Evolutionary conservation across 768 basidiomycete genomes (phyloP).

Genomic region (Calocybe cyanea): DNA sequence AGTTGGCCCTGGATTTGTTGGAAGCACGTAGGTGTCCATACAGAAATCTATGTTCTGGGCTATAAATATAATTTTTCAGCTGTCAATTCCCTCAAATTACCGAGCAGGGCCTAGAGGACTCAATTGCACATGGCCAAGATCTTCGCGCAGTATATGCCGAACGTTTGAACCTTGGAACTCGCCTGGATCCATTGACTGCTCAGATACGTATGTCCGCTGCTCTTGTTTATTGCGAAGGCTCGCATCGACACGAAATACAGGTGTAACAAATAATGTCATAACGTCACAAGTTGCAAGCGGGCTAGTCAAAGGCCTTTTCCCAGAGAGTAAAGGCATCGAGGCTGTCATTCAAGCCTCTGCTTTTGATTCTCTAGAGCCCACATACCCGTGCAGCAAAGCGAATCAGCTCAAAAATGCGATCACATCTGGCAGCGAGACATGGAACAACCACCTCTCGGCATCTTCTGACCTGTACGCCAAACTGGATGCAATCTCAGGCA

Average conservation of each 20-base stretch:
- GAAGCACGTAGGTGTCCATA: conserved; percentile 36
- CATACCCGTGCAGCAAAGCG: conserved; percentile 38
- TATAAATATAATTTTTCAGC: conserved; percentile 17
- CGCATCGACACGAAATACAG: conserved; percentile 16
- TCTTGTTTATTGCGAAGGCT: not conserved
- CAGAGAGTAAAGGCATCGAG: conserved; percentile 26
- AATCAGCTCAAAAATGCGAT: conserved; percentile 28
- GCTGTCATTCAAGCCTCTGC: conserved; percentile 35
- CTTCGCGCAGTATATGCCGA: conserved; percentile 41
- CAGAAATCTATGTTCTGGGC: not conserved
- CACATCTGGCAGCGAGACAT: conserved; percentile 36
- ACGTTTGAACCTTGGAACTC: conserved; percentile 32
- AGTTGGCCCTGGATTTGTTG: conserved; percentile 41
- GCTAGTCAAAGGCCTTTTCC: conserved; percentile 42
- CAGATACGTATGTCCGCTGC: conserved; percentile 31
- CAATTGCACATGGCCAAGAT: conserved; percentile 44
- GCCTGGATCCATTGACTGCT: conserved; percentile 27
- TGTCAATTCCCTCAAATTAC: conserved; percentile 52
- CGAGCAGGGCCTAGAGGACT: conserved; percentile 38
- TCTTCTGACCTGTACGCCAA: conserved; percentile 36
- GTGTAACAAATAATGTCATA: conserved; percentile 50
- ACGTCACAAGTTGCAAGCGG: conserved; percentile 51
- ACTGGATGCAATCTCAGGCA: conserved; percentile 42
- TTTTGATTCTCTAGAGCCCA: conserved; percentile 47
- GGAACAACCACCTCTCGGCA: conserved; percentile 38